Percentiles rank a stretch among this genome's conserved stretches.
Evolutionary conservation across 176 grass and related monocot genomes (phyloP).

Genomic region (Lolium perenne): DNA sequence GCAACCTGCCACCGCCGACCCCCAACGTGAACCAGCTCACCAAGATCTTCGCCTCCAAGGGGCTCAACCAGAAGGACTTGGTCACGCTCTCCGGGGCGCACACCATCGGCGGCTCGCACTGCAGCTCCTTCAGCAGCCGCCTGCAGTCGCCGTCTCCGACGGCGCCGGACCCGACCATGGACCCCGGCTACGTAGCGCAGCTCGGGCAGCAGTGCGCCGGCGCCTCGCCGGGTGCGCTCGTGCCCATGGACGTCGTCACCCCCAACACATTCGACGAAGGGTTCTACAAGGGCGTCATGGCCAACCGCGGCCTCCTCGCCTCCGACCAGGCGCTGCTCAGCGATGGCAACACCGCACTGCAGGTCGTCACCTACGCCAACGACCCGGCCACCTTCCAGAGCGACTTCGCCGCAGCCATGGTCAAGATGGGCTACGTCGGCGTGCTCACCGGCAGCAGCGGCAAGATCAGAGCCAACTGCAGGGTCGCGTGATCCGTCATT

Average conservation of each 20-base stretch:
- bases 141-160: slow-evolving; percentile 46
- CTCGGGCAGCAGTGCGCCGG: slow-evolving; percentile 63
- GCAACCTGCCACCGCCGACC: slow-evolving; percentile 71
- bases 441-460: slow-evolving; percentile 69
- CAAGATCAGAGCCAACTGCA: slow-evolving; percentile 75
- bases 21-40: slow-evolving; percentile 61
- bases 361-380: slow-evolving; percentile 72
- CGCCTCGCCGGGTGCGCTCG: slow-evolving; percentile 32
- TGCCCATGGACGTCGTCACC: slow-evolving; percentile 73
- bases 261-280: slow-evolving; percentile 77
- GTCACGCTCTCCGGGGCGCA: slow-evolving; percentile 92
- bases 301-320: slow-evolving; percentile 70
- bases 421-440: slow-evolving; percentile 74
- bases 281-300: slow-evolving; percentile 73
- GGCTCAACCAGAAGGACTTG: slow-evolving; percentile 70
- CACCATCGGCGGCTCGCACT: slow-evolving; percentile 83
- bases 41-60: slow-evolving; percentile 69
- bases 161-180: slow-evolving; percentile 68
- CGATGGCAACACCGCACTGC: slow-evolving; percentile 54
- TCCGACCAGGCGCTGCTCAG: slow-evolving; percentile 77
- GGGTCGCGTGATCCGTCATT: slow-evolving; percentile 52
- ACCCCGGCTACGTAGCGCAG: slow-evolving; percentile 62
- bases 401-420: slow-evolving; percentile 76
- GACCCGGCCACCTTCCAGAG: slow-evolving; percentile 61
- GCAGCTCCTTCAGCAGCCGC: slow-evolving; percentile 76